Percentiles rank a stretch among this genome's conserved stretches.
Conservation (phyloP, 2,329 filamentous ascomycete species). For the Calonectria hawksworthii region DNA sequence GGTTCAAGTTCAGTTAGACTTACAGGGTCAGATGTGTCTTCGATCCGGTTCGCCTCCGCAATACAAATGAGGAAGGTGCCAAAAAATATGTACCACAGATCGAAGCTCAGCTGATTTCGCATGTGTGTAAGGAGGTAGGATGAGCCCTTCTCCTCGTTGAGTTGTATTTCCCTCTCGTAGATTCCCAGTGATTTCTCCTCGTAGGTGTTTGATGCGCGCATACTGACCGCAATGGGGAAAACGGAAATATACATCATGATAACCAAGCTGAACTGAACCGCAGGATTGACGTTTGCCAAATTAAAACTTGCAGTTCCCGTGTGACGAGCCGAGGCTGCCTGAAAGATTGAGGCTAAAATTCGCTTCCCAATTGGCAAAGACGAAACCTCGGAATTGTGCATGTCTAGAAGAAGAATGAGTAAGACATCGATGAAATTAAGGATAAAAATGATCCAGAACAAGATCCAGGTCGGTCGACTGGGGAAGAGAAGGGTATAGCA, state of each 20-base stretch:
- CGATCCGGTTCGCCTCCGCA: constrained; percentile 43
- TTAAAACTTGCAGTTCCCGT: constrained; percentile 64
- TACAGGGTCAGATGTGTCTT: constrained; percentile 42
- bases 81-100: constrained; percentile 58
- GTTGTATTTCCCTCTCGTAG: constrained; percentile 53
- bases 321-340: constrained; percentile 64
- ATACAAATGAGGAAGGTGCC: constrained; percentile 54
- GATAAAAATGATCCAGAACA: neutral
- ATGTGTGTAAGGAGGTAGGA: constrained; percentile 51
- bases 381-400: neutral
- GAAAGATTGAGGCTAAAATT: constrained; percentile 70
- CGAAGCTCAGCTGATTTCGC: constrained; percentile 56
- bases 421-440: constrained; percentile 1
- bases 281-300: constrained; percentile 65
- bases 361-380: constrained; percentile 59
- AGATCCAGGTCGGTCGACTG: neutral
- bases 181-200: constrained; percentile 73
- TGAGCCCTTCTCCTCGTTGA: constrained; percentile 44
- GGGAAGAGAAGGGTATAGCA: constrained; percentile 1
- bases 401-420: neutral
- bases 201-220: constrained; percentile 72
- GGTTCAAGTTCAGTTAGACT: neutral
- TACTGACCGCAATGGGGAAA: constrained; percentile 72
- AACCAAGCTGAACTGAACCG: constrained; percentile 69
- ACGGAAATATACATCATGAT: constrained; percentile 77